Conservation (phyloP, 1,284 basidiomycete genomes). For the Puccinia polysora region DNA sequence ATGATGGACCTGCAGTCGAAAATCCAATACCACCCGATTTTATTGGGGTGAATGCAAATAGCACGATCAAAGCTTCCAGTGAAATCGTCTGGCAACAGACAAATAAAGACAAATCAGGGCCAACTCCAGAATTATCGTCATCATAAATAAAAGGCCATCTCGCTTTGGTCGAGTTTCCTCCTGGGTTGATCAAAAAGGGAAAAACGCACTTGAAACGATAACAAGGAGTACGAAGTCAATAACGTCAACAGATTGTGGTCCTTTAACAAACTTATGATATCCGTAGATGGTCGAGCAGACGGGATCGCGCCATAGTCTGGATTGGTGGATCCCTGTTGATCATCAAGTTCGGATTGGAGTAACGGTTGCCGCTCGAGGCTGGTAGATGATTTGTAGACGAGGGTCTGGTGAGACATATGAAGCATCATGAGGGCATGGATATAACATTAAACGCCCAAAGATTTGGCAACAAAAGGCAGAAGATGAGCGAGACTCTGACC, state of each 20-base stretch:
- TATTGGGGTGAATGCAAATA: conserved; percentile 27
- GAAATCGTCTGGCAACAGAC: conserved; percentile 8
- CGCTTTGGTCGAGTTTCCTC: neutral
- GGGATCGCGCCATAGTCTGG: neutral
- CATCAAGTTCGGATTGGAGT: neutral
- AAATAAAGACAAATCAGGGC: too few species aligned
- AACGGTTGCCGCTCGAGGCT: neutral
- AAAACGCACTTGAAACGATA: conserved; percentile 25
- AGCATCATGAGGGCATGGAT: too few species aligned
- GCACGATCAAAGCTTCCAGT: conserved; percentile 13
- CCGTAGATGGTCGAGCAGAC: neutral
- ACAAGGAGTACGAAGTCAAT: conserved; percentile 4
- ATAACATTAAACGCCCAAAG: too few species aligned
- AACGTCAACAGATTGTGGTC: conserved; percentile 4
- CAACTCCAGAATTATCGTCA: too few species aligned
- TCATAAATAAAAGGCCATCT: neutral
- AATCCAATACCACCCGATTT: neutral
- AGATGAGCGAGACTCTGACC: too few species aligned
- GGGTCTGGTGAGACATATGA: too few species aligned
- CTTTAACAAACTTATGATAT: neutral
- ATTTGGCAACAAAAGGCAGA: too few species aligned
- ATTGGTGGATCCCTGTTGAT: neutral
- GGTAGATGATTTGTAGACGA: neutral
- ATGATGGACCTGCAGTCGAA: neutral
- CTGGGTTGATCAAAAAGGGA: neutral